Base-by-base conservation (phyloP, 1,139 yeast species). In the Debaryomyces psychrophilus region DNA sequence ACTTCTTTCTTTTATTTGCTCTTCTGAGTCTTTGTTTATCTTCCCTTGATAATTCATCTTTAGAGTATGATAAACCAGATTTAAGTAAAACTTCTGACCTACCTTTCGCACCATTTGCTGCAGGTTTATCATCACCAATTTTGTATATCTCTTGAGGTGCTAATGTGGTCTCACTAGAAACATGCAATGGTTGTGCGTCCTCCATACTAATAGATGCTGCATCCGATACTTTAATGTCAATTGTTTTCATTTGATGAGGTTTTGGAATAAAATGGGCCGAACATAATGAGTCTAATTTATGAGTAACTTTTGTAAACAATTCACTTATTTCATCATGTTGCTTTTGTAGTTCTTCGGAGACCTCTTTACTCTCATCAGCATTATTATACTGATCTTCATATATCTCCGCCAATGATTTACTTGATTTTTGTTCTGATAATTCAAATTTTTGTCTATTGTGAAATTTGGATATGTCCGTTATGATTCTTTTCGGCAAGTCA, bases 91-190 rank as follows among this genome's bases (percentile, higher is more conserved):
- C 87, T 62, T 90, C 96, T 6, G 67, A 55, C 40, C 64, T 62
- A 12, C 73, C 73, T 18, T 59, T 57, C 4, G 54, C 64, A 1
- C 71, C 73, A 46, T 80, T 71, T 11, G 75, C 73, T 46, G 74
- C 72, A 31, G 77, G 74, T 43, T 76, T 79, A 47, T 69, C 76
- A 50, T 71, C 75, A 23, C 76, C 77, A 20, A 85, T 75, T 60
- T 77, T 81, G 68, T 86, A 93, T n/a, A 93, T 77, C 69, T 93
- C 99, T 68, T 93, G 99, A 35, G 99, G 99, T 1, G 99, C 99
- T 58, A 93, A 76, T 44, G 87, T 80, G n/a, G 85, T 73, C 23
- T 85, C 89, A 28, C 81, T 71, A 2, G 95, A 81, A 69, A 88
- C 77, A 37, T 92, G 85, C 46, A 89, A 75, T 40, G 99, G 99